phyloP scores from a whole-genome alignment of 306 rosid genomes.

The Gastrolobium bilobum region DNA sequence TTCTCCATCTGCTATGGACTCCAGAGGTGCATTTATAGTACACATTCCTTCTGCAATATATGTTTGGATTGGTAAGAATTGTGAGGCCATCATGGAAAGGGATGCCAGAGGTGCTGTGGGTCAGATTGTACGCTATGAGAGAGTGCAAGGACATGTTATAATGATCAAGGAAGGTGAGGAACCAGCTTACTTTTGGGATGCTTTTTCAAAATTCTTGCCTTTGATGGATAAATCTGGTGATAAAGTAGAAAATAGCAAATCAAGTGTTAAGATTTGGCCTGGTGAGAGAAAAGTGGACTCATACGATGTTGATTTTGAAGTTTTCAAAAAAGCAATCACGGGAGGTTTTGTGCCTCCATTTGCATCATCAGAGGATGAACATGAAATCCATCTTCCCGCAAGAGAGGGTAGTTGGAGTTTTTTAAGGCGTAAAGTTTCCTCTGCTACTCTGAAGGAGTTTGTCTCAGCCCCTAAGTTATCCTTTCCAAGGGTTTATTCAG shows the following conservation, averaged over 20 bases:
- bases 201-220: slow-evolving; percentile 79
- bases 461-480: slow-evolving; percentile 74
- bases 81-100: slow-evolving; percentile 93
- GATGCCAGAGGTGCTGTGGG: slow-evolving; percentile 96
- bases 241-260: slow-evolving; percentile 55
- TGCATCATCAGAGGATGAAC: slow-evolving; percentile 80
- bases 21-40: slow-evolving; percentile 93
- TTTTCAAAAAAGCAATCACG: slow-evolving; percentile 80
- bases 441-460: slow-evolving; percentile 75
- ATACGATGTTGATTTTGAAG: slow-evolving; percentile 86
- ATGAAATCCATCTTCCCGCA: slow-evolving; percentile 94
- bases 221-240: slow-evolving; percentile 76
- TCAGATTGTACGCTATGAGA: slow-evolving; percentile 96
- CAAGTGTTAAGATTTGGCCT: slow-evolving; percentile 48
- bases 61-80: slow-evolving; percentile 93
- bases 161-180: slow-evolving; percentile 87
- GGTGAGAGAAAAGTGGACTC: slow-evolving; percentile 78
- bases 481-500: slow-evolving; percentile 83
- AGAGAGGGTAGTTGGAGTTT: slow-evolving; percentile 94
- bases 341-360: slow-evolving; percentile 98
- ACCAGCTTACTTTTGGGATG: slow-evolving; percentile 80
- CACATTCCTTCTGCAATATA: slow-evolving; percentile 83
- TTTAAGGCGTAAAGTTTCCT: slow-evolving; percentile 84
- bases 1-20: slow-evolving; percentile 75
- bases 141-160: slow-evolving; percentile 77